Evolutionary conservation across 306 rosid species (phyloP).

Genomic region (Fragaria ananassa): DNA sequence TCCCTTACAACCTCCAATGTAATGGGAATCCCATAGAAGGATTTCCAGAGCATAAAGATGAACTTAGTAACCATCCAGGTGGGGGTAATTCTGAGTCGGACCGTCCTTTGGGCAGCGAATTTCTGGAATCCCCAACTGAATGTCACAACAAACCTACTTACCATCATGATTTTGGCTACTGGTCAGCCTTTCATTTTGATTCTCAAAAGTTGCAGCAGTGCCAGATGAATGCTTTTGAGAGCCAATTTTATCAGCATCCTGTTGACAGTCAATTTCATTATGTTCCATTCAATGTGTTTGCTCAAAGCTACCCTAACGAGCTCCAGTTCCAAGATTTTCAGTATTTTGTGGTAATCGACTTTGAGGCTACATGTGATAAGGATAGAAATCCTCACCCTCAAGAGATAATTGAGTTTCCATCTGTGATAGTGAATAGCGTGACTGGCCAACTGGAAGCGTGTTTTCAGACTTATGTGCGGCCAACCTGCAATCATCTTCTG

Average conservation of each 20-base stretch:
- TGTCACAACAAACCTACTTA: slow-evolving; percentile 50
- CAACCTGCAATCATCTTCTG: slow-evolving; percentile 75
- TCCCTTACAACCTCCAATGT: slow-evolving; percentile 52
- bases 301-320: slow-evolving; percentile 64
- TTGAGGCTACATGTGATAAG: slow-evolving; percentile 94
- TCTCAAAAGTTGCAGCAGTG: slow-evolving; percentile 71
- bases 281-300: slow-evolving; percentile 57
- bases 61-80: slow-evolving; percentile 38
- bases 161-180: slow-evolving; percentile 57
- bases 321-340: slow-evolving; percentile 77
- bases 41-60: slow-evolving; percentile 45
- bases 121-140: slow-evolving; percentile 61
- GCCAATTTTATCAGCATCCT: slow-evolving; percentile 61
- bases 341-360: slow-evolving; percentile 94
- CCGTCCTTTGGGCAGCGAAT: slow-evolving; percentile 43
- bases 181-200: slow-evolving; percentile 59
- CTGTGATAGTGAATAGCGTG: slow-evolving; percentile 83
- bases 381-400: slow-evolving; percentile 85
- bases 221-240: slow-evolving; percentile 66
- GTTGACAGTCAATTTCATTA: slow-evolving; percentile 55
- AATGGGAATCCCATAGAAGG: slow-evolving; percentile 60
- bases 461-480: slow-evolving; percentile 91
- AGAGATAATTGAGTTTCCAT: slow-evolving; percentile 95
- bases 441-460: slow-evolving; percentile 92
- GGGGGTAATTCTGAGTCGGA: slow-evolving; percentile 57